Evolutionary conservation across 1,139 yeast species (phyloP).

Genomic region (Scheffersomyces titani): DNA sequence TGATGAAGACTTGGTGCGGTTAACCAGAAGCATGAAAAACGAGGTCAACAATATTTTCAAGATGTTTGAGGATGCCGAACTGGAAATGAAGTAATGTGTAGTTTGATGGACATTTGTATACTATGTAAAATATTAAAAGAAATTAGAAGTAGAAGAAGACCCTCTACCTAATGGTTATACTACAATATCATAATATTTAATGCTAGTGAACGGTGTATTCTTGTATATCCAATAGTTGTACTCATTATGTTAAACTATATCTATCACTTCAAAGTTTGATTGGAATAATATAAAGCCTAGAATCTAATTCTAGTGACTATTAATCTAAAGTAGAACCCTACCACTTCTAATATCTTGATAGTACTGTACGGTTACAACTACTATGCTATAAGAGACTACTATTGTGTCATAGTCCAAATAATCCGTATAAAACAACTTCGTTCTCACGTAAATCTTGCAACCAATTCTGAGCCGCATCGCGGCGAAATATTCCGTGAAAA

Average conservation of each 20-base stretch:
- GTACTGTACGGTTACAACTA: no score
- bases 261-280: no score
- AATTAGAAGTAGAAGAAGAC: background rate
- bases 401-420: no score
- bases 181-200: no score
- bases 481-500: background rate
- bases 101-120: background rate
- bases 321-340: background rate
- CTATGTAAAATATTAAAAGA: background rate
- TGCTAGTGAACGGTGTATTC: background rate
- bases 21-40: conserved; percentile 68
- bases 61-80: conserved; percentile 48
- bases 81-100: conserved; percentile 10
- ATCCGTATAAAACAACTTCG: background rate
- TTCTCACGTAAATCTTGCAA: background rate
- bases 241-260: background rate
- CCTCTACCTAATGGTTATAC: no score
- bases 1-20: conserved; percentile 59
- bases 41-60: conserved; percentile 54
- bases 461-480: background rate
- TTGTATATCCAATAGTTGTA: no score
- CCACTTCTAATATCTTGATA: no score
- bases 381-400: background rate
- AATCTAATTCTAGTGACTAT: background rate
- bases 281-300: no score